Evolutionary conservation across 2,329 filamentous ascomycete species (phyloP).

Genomic region (Zymoseptoria pseudotritici): DNA sequence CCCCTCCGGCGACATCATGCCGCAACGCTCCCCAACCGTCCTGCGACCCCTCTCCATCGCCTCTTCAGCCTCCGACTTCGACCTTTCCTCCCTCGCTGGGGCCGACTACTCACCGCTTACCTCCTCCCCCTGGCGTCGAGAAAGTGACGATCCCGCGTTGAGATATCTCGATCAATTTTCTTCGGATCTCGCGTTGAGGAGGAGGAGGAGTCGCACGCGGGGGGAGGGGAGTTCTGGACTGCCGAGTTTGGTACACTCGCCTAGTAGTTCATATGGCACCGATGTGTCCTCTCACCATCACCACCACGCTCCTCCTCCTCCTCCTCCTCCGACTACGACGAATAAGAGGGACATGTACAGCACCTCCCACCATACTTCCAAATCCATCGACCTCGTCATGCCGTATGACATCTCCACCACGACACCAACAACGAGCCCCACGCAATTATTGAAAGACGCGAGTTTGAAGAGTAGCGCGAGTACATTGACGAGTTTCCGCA

Average conservation of each 20-base stretch:
- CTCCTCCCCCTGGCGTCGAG: conserved; percentile 3
- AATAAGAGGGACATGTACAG: no score
- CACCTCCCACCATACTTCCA: no score
- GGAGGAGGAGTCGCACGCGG: background rate
- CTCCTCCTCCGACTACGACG: background rate
- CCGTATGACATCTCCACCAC: no score
- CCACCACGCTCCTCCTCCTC: background rate
- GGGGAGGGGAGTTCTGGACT: conserved; percentile 9
- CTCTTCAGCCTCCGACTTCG: conserved; percentile 27
- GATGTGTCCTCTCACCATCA: conserved; percentile 34
- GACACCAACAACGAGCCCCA: no score
- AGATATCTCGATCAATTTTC: conserved; percentile 38
- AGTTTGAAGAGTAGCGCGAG: conserved; percentile 28
- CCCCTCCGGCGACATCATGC: conserved; percentile 36
- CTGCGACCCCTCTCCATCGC: conserved; percentile 30
- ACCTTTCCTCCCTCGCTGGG: conserved; percentile 5
- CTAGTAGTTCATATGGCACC: conserved; percentile 38
- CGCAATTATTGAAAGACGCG: conserved; percentile 12
- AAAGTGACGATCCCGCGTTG: conserved; percentile 32
- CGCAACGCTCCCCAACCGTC: conserved; percentile 41
- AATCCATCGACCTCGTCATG: no score
- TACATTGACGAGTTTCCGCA: conserved; percentile 25
- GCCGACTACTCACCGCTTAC: conserved; percentile 6
- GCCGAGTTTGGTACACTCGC: conserved; percentile 42
- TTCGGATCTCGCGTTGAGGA: conserved; percentile 17